Evolutionary conservation across 306 rosid species (phyloP), one percentile per base, ranked within the genome.

Genomic region (Morella rubra): DNA sequence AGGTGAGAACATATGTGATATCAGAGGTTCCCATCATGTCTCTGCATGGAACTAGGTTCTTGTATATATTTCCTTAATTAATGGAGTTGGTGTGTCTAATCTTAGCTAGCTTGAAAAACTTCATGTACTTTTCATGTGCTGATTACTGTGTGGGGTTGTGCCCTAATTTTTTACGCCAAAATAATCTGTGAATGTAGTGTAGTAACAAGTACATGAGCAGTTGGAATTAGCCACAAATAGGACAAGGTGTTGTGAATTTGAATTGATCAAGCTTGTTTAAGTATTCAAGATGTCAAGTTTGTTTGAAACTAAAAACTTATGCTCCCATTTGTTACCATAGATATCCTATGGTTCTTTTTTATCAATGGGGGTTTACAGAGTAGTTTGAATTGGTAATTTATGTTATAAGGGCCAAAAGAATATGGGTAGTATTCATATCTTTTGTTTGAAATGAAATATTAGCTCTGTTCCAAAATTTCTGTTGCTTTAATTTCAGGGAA

Each of bases 401-500:
- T 60, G 76, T 5, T 55, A 73, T 55, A 53, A 69, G 47, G 45
- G 56, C 19, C 45, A 37, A 73, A 71, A n/a, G 47, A 72, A 56
- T 83, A 46, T 42, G 45, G n/a, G 24, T 68, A 69, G 69, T 53
- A 6, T 46, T 65, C 22, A n/a, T 78, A 58, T 58, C 8, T 12
- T 71, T 51, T 73, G 49, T 55, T 51, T n/a, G 83, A 19, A 44
- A 74, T 22, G 44, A 51, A 53, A 78, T 74, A 56, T 80, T 74
- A 50, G 59, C 69, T 24, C 5, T 56, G 73, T 65, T 7, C 58
- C 80, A 86, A 78, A 88, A 73, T 62, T 58, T 79, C 74, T 18
- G 47, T 68, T 47, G 19, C 54, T 74, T 74, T 77, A 61, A 75
- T 41, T 87, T 87, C 87, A 90, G 98, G 79, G 67, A 71, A 79